Conservation (phyloP, 2,329 filamentous ascomycete genomes). For the Byssoonygena ceratinophila region DNA sequence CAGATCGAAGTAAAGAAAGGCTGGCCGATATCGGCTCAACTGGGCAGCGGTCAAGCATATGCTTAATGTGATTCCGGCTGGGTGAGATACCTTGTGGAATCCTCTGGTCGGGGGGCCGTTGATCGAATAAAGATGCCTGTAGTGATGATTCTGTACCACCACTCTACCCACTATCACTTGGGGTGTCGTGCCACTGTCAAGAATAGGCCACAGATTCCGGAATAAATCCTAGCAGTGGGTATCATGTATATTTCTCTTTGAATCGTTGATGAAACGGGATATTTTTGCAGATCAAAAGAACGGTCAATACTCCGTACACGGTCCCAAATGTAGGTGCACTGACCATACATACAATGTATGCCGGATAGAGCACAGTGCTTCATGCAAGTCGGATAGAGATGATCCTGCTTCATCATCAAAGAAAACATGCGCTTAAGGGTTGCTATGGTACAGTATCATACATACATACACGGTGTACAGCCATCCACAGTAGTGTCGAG, state of each 20-base stretch:
- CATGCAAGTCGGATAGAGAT: neutral
- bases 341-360: no score
- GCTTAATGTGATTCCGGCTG: neutral
- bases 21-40: neutral
- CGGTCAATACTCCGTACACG: no score
- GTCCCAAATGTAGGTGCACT: no score
- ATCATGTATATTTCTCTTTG: neutral
- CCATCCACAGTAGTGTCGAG: no score
- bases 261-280: neutral
- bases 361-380: neutral
- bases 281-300: no score
- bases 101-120: neutral
- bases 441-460: constrained; percentile 2
- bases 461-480: neutral
- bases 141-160: neutral
- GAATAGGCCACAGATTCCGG: neutral
- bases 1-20: no score
- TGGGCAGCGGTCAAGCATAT: neutral
- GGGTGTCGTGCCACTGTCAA: neutral
- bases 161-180: neutral
- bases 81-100: neutral
- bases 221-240: neutral
- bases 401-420: neutral
- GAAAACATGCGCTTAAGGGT: neutral
- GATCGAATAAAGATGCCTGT: neutral